Evolutionary conservation across 164 flowering plant species (phyloP).

Genomic region (Sedum album): DNA sequence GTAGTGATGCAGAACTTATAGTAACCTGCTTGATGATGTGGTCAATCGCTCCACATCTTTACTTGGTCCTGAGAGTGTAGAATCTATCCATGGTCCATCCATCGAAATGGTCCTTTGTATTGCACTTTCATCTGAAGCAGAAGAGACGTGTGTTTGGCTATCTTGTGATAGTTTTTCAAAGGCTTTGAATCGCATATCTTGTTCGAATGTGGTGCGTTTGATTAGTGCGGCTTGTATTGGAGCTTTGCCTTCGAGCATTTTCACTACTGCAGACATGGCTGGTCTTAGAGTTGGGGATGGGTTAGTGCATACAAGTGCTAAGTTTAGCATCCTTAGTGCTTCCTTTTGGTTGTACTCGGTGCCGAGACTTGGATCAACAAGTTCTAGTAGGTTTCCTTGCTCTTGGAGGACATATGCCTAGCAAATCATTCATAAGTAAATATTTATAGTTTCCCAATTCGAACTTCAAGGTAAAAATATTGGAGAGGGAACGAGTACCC

Average conservation of each 20-base stretch:
- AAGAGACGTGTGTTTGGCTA: slow-evolving; percentile 20
- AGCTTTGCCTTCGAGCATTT: neutral
- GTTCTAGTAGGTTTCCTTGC: slow-evolving; percentile 26
- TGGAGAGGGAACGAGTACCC: slow-evolving; percentile 13
- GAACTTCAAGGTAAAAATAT: too few species aligned
- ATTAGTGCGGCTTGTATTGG: slow-evolving; percentile 10
- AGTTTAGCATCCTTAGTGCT: slow-evolving; percentile 18
- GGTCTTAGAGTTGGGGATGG: slow-evolving; percentile 26
- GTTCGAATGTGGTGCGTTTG: slow-evolving; percentile 8
- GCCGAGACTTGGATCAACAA: slow-evolving; percentile 20
- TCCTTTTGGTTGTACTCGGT: slow-evolving; percentile 12
- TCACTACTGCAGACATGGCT: slow-evolving; percentile 22
- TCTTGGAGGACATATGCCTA: slow-evolving; percentile 29
- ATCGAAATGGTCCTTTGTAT: slow-evolving; percentile 20
- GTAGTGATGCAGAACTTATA: neutral
- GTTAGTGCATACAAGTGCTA: slow-evolving; percentile 25
- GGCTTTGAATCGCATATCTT: slow-evolving; percentile 32
- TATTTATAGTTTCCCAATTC: too few species aligned
- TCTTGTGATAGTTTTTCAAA: slow-evolving; percentile 29
- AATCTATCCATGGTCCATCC: slow-evolving; percentile 41
- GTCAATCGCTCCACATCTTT: slow-evolving; percentile 10
- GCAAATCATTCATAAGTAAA: neutral
- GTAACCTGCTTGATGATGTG: neutral
- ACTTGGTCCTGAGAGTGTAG: slow-evolving; percentile 21
- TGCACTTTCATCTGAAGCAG: slow-evolving; percentile 20